Percentiles rank a stretch among this genome's conserved stretches.
These are phyloP conservation scores for Epicoccum nigrum DNA, from an alignment of 2,329 filamentous ascomycete genomes.

Conservation along the genomic window DNA sequence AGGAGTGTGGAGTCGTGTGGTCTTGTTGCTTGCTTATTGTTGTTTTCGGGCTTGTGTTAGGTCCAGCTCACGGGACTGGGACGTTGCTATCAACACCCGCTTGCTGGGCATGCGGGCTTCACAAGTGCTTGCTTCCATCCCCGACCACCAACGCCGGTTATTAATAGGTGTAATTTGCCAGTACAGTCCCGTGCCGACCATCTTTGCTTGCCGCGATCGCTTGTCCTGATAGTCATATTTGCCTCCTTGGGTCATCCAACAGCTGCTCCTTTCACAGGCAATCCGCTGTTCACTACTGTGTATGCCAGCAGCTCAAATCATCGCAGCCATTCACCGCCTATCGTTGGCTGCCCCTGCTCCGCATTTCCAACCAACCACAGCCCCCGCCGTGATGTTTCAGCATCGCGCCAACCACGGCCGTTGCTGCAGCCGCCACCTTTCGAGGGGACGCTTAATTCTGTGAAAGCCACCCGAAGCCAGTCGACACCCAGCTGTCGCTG, in stretches of 20 bases:
- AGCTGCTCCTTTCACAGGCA: slow-evolving; percentile 1
- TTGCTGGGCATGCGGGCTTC: slow-evolving; percentile 9
- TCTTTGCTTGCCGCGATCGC: slow-evolving; percentile 10
- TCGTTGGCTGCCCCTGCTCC: slow-evolving; percentile 16
- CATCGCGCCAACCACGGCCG: slow-evolving; percentile 9
- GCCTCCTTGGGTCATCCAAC: slow-evolving; percentile 5
- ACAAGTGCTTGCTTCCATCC: slow-evolving; percentile 17
- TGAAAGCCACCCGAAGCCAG: slow-evolving; percentile 16
- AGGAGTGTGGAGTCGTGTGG: not conserved
- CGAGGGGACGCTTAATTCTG: slow-evolving; percentile 8
- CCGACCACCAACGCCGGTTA: slow-evolving; percentile 14
- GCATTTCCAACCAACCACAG: slow-evolving; percentile 12
- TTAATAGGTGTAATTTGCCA: slow-evolving; percentile 13
- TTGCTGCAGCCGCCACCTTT: slow-evolving; percentile 15
- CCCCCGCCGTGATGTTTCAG: slow-evolving; percentile 11
- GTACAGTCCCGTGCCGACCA: slow-evolving; percentile 3
- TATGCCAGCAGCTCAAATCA: slow-evolving; percentile 5
- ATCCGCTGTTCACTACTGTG: slow-evolving; percentile 12
- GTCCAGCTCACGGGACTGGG: slow-evolving; percentile 8
- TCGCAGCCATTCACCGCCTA: slow-evolving; percentile 14
- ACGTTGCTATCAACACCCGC: slow-evolving; percentile 12
- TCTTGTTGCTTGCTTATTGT: slow-evolving; percentile 10
- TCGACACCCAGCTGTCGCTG: not conserved
- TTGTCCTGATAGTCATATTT: slow-evolving; percentile 8
- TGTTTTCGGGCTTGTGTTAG: slow-evolving; percentile 9